Conservation (phyloP, 495 filamentous ascomycete species). For the Cercophora sp. region DNA sequence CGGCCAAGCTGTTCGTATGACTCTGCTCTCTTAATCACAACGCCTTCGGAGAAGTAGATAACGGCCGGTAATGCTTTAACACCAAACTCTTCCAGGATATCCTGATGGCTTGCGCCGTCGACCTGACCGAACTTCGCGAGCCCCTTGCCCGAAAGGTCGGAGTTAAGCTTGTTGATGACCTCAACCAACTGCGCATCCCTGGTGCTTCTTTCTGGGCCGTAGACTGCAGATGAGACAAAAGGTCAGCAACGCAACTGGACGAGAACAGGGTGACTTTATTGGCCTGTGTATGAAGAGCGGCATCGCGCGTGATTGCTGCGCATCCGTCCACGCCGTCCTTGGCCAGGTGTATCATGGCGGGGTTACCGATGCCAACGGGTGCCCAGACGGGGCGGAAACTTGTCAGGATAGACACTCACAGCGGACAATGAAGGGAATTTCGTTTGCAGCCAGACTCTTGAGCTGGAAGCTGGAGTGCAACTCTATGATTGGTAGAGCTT, state of each 20-base stretch:
- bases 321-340: background rate
- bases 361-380: background rate
- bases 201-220: constrained; percentile 52
- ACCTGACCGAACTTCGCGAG: constrained; percentile 83
- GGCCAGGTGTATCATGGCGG: constrained; percentile 5
- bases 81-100: constrained; percentile 65
- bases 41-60: constrained; percentile 77
- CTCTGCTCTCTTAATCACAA: constrained; percentile 59
- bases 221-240: constrained; percentile 53
- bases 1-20: constrained; percentile 73
- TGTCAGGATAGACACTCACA: too few relatives aligned
- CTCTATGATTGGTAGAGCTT: too few relatives aligned
- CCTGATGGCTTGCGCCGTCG: constrained; percentile 72
- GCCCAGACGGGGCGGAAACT: too few relatives aligned
- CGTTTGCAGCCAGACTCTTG: too few relatives aligned
- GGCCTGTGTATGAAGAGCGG: background rate
- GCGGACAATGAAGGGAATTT: too few relatives aligned
- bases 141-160: too few relatives aligned
- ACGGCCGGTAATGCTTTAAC: constrained; percentile 83
- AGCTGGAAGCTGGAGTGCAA: too few relatives aligned
- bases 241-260: background rate
- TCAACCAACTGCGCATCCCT: too few relatives aligned
- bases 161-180: too few relatives aligned
- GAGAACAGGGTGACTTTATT: too few relatives aligned
- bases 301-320: background rate